Base-by-base conservation (phyloP, 805 yeast species). In the Hanseniaspora taiwanica region DNA sequence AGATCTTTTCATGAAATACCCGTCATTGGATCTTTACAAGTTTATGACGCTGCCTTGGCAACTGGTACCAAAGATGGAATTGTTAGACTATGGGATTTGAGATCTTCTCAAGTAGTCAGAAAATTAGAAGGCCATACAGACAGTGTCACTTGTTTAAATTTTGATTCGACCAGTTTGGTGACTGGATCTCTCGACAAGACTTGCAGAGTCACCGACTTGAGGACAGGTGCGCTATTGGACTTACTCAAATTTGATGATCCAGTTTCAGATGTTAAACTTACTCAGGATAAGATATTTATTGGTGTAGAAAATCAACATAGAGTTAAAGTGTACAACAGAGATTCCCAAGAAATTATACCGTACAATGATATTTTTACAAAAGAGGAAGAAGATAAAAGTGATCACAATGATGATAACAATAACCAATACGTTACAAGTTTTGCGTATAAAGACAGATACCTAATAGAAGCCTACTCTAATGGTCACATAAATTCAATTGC, bases 51-150 rank as follows among this genome's bases (percentile, higher is more conserved):
- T 0, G 89, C 87, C 0, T 59, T 81, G 46, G 89, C 89, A 0
- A 74, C 85, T 0, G 91, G 89, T 38, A 76, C 86, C 0, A 74
- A 74, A 14, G 89, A 81, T 56, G 89, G 89, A 1, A 55, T 76
- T 6, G 84, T 81, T 2, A 60, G 91, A 40, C 59, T 81, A 18
- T 81, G 89, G 87, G 91, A 81, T 59, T 56, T 81, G 44, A 66
- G 91, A 50, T 64, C 74, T 19, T 85, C 85, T 3, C 78, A 74
- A 46, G 77, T 76, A 14, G 73, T 75, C 35, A 60, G 80, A 45
- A 65, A 75, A 10, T 55, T 78, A 17, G 60, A 68, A 27, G 87
- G 89, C 0, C 87, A 80, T 53, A 75, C 82, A 2, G 78, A 76
- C 1, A 72, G 85, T 2, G 73, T 81, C 8, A 73, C 85, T 0